A percentile compares a stretch with the other conserved stretches of the same genome.
Evolutionary conservation across 176 grass and related monocot genomes (phyloP).

Genomic region (Neostapfia colusana): DNA sequence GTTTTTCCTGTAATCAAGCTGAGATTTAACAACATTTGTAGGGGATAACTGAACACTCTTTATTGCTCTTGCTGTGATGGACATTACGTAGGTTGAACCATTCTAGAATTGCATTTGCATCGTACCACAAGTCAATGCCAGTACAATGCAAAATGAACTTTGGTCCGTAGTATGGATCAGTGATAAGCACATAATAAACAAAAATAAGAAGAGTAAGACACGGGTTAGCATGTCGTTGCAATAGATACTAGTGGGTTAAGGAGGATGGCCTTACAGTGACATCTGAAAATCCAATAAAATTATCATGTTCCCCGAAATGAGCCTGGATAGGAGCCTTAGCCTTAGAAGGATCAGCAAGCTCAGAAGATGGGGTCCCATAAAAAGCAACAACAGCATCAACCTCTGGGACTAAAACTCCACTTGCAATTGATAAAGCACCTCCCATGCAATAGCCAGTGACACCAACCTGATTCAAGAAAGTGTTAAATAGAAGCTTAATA

Average conservation of each 20-base stretch:
- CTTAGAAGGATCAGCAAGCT: conserved; percentile 81
- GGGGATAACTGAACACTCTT: neutral
- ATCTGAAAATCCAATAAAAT: conserved; percentile 80
- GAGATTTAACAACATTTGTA: neutral
- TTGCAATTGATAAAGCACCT: conserved; percentile 89
- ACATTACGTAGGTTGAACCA: neutral
- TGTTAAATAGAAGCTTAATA: conserved; percentile 23
- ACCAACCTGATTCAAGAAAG: conserved; percentile 59
- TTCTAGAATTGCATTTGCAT: neutral
- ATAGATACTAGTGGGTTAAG: neutral
- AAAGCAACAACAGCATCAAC: conserved; percentile 95
- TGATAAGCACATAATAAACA: neutral
- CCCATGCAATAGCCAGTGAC: conserved; percentile 95
- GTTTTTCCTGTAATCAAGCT: neutral
- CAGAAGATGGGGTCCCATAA: conserved; percentile 73
- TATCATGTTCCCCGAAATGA: conserved; percentile 88
- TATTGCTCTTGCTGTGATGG: too few relatives aligned
- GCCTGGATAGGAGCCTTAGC: conserved; percentile 89
- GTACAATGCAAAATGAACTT: too few relatives aligned
- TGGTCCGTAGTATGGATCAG: too few relatives aligned
- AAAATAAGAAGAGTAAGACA: neutral
- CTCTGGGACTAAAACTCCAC: conserved; percentile 80
- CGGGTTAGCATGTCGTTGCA: neutral
- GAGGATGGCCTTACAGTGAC: conserved; percentile 59
- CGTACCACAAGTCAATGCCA: neutral